Conservation (phyloP, 495 filamentous ascomycete genomes). For the Aspergillus nanangensis region DNA sequence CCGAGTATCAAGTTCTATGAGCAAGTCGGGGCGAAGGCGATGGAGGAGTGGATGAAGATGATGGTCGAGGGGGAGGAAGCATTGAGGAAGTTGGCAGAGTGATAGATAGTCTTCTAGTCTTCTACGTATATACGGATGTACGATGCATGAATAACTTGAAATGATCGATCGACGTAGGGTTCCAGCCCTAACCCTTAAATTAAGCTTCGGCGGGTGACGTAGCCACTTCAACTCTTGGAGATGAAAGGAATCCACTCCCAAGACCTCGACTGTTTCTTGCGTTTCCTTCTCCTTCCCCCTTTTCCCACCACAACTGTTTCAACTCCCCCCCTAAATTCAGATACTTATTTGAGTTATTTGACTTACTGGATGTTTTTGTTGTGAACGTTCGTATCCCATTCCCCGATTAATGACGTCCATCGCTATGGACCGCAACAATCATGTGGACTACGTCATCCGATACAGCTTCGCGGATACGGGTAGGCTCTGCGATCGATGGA, state of each 20-base stretch:
- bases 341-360: too few relatives aligned
- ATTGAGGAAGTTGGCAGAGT: slow-evolving; percentile 54
- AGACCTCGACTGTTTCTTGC: not conserved
- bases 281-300: not conserved
- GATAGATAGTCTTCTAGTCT: slow-evolving; percentile 3
- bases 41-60: slow-evolving; percentile 90
- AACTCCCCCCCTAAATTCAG: not conserved
- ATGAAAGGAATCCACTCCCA: not conserved
- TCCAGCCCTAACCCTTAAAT: not conserved
- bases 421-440: slow-evolving; percentile 46
- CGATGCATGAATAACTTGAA: not conserved
- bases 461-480: slow-evolving; percentile 67
- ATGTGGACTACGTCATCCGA: slow-evolving; percentile 90
- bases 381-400: too few relatives aligned
- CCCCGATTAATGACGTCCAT: slow-evolving; percentile 35
- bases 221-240: not conserved
- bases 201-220: slow-evolving; percentile 5
- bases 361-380: too few relatives aligned
- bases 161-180: not conserved
- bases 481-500: slow-evolving; percentile 33
- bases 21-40: slow-evolving; percentile 69
- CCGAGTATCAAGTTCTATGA: slow-evolving; percentile 84
- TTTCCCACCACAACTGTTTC: not conserved
- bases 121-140: not conserved
- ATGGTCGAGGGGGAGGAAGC: slow-evolving; percentile 75